Conservation (phyloP, 805 yeast genomes). For the Metschnikowia orientalis region DNA sequence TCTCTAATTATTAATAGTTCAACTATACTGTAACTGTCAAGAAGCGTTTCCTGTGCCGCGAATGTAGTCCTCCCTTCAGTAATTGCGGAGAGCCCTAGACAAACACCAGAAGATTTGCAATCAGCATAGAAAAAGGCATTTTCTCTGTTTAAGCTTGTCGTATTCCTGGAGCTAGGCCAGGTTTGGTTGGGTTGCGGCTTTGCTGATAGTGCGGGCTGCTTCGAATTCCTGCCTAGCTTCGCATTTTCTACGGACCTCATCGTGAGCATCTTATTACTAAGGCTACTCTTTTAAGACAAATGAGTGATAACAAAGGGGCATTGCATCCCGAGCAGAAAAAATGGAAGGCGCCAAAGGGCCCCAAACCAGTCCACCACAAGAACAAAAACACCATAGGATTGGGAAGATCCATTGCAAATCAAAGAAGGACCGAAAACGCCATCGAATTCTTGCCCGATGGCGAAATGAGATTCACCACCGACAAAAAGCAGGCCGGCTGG, state of each 20-base stretch:
- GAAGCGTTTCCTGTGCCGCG: too few species aligned
- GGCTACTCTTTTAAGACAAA: conserved; percentile 8
- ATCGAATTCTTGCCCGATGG: conserved; percentile 78
- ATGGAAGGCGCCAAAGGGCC: conserved; percentile 89
- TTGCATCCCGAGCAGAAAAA: conserved; percentile 53
- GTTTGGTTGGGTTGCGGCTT: too few species aligned
- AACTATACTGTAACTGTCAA: too few species aligned
- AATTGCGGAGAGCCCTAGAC: too few species aligned
- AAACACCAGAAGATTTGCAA: too few species aligned
- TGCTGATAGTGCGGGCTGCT: too few species aligned
- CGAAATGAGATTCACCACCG: conserved; percentile 84
- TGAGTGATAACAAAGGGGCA: conserved; percentile 34
- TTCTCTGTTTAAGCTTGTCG: too few species aligned
- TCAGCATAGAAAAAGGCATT: too few species aligned
- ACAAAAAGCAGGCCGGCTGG: conserved; percentile 81
- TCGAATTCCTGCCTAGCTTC: conserved; percentile 5
- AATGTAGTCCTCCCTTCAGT: too few species aligned
- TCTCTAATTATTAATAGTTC: too few species aligned
- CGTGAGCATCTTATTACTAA: conserved; percentile 3
- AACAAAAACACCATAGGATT: conserved; percentile 81
- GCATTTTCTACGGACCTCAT: conserved; percentile 5
- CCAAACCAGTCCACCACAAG: conserved; percentile 81
- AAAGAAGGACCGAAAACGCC: conserved; percentile 63
- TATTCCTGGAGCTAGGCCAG: too few species aligned
- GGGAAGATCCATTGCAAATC: conserved; percentile 78